Conservation (phyloP, 768 basidiomycete species). For the Psilocybe sp. region DNA sequence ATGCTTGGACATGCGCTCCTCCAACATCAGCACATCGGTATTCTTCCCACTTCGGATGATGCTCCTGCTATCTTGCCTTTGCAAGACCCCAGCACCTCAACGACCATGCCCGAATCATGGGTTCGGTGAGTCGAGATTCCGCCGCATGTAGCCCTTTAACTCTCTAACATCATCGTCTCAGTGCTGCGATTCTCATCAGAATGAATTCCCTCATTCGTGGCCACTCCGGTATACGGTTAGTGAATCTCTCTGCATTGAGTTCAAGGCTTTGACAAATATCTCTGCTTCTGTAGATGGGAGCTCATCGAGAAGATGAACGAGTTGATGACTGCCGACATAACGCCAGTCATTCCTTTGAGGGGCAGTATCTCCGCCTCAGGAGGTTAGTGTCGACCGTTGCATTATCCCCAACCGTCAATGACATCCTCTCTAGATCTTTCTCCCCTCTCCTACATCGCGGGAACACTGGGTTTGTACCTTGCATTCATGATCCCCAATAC, state of each 20-base stretch:
- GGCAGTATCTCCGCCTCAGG: conserved; percentile 48
- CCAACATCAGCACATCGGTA: conserved; percentile 72
- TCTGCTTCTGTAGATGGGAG: conserved; percentile 46
- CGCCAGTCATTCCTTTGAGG: no score
- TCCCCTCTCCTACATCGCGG: conserved; percentile 63
- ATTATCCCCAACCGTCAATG: background rate
- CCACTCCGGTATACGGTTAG: conserved; percentile 70
- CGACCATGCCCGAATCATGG: conserved; percentile 84
- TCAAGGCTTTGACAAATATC: background rate
- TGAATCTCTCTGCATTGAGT: background rate
- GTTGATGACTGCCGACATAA: no score
- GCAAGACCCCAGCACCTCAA: conserved; percentile 60
- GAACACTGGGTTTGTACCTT: conserved; percentile 47
- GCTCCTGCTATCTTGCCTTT: conserved; percentile 55
- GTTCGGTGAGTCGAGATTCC: conserved; percentile 49
- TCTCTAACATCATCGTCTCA: conserved; percentile 28
- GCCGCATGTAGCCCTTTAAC: conserved; percentile 30
- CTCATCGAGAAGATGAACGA: conserved; percentile 52
- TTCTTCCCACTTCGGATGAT: conserved; percentile 55
- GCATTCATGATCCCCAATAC: background rate
- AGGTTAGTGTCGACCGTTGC: conserved; percentile 35
- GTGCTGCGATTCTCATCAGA: conserved; percentile 74
- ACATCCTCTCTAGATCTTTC: conserved; percentile 36
- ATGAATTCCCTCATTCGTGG: conserved; percentile 83
- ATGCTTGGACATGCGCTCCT: conserved; percentile 64